These are phyloP conservation scores for Globisporangium alternatum DNA, from an alignment of 352 stramenopile genomes.

Conservation along the genomic window DNA sequence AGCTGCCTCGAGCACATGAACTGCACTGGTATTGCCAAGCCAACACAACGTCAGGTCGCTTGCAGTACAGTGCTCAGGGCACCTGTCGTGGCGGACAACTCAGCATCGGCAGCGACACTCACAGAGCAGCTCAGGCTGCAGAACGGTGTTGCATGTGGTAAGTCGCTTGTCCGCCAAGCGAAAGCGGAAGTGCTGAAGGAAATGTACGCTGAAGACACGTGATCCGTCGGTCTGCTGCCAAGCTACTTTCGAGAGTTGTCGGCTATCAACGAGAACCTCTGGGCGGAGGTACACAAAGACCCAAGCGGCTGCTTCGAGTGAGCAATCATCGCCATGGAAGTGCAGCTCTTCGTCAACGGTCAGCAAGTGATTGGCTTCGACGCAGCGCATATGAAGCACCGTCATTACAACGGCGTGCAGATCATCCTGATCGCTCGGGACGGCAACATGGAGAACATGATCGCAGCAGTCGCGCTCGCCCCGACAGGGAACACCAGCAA, in stretches of 20 bases:
- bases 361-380: conserved; percentile 19
- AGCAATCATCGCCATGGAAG: conserved; percentile 20
- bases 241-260: background rate
- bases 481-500: background rate
- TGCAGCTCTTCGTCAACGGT: conserved; percentile 9
- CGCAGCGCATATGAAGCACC: conserved; percentile 28
- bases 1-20: background rate
- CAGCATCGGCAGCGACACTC: background rate
- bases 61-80: background rate
- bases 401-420: conserved; percentile 24
- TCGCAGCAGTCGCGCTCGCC: conserved; percentile 18
- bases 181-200: conserved; percentile 4
- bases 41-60: background rate
- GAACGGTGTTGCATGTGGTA: background rate
- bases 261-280: background rate
- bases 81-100: background rate
- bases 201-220: background rate
- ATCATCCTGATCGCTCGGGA: conserved; percentile 22
- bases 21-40: background rate
- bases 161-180: background rate
- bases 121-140: background rate
- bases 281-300: background rate
- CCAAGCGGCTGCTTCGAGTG: conserved; percentile 6
- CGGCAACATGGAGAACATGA: conserved; percentile 21
- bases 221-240: background rate